A percentile compares a stretch with the other conserved stretches of the same genome.
These are phyloP conservation scores for Skeletonema marinoi DNA, from an alignment of 108 stramenopile species.

Conservation along the genomic window DNA sequence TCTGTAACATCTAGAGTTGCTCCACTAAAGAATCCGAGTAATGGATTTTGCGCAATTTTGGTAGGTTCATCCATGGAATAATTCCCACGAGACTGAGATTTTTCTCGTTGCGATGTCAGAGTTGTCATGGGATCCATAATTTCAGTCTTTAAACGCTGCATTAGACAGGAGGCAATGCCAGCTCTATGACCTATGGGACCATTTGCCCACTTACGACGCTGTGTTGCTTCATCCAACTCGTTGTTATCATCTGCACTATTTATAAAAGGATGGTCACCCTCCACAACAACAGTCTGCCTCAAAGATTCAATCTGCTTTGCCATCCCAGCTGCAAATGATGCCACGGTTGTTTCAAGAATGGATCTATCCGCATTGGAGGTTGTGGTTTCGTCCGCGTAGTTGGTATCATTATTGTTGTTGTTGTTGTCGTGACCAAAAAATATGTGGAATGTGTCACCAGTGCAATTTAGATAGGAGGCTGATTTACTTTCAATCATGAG, in stretches of 20 bases:
- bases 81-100: not conserved
- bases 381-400: constrained; percentile 2
- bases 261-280: constrained; percentile 33
- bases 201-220: constrained; percentile 31
- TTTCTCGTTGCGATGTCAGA: constrained; percentile 67
- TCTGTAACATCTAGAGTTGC: not conserved
- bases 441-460: constrained; percentile 38
- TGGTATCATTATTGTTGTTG: not conserved
- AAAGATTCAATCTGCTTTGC: constrained; percentile 83
- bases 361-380: constrained; percentile 77
- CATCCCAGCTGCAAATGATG: constrained; percentile 82
- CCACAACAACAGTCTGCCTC: constrained; percentile 52
- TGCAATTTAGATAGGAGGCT: constrained; percentile 29
- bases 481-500: constrained; percentile 37
- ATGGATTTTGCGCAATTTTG: constrained; percentile 40
- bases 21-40: constrained; percentile 14
- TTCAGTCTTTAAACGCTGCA: constrained; percentile 60
- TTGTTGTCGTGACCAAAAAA: constrained; percentile 9
- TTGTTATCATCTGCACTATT: constrained; percentile 5
- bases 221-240: not conserved
- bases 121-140: constrained; percentile 72
- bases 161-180: constrained; percentile 74
- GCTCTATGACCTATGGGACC: constrained; percentile 59
- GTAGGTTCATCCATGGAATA: constrained; percentile 19
- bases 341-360: constrained; percentile 78